A percentile compares a stretch with the other conserved stretches of the same genome.
Conservation (phyloP, 352 stramenopile genomes). For the Blastocystis sp. region DNA sequence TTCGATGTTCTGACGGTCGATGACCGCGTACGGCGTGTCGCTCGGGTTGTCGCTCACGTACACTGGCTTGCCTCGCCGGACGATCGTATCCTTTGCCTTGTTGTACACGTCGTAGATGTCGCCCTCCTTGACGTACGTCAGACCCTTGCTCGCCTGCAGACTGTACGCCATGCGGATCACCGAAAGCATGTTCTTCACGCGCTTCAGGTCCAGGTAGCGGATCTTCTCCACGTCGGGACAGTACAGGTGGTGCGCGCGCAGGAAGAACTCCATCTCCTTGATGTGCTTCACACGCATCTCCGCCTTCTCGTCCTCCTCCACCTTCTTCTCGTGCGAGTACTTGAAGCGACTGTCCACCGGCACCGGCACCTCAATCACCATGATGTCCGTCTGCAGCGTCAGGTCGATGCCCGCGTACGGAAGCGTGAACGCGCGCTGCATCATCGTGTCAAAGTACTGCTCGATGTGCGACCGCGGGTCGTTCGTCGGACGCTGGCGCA, state of each 20-base stretch:
- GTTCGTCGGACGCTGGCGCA: background rate
- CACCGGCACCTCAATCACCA: constrained; percentile 51
- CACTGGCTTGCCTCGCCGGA: background rate
- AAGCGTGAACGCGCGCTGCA: constrained; percentile 19
- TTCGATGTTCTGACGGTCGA: constrained; percentile 2
- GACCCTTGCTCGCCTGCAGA: background rate
- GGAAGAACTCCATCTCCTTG: constrained; percentile 51
- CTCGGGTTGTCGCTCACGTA: constrained; percentile 44
- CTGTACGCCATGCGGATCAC: constrained; percentile 46
- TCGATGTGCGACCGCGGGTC: constrained; percentile 30
- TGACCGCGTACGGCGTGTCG: constrained; percentile 25
- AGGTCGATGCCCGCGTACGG: constrained; percentile 9
- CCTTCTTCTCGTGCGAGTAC: constrained; percentile 37
- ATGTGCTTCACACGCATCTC: constrained; percentile 38
- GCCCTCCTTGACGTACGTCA: constrained; percentile 6
- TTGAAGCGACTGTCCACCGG: constrained; percentile 35
- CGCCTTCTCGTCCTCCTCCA: constrained; percentile 46
- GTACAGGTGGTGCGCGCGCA: constrained; percentile 29
- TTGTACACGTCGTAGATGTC: constrained; percentile 50
- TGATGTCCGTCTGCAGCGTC: constrained; percentile 49
- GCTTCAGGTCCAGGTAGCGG: constrained; percentile 35
- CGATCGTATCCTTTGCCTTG: constrained; percentile 29
- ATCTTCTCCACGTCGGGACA: background rate
- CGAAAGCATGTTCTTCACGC: constrained; percentile 36
- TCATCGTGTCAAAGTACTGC: constrained; percentile 53